phyloP scores from a whole-genome alignment of 176 grass and related monocot genomes.

The Carex kokanica region DNA sequence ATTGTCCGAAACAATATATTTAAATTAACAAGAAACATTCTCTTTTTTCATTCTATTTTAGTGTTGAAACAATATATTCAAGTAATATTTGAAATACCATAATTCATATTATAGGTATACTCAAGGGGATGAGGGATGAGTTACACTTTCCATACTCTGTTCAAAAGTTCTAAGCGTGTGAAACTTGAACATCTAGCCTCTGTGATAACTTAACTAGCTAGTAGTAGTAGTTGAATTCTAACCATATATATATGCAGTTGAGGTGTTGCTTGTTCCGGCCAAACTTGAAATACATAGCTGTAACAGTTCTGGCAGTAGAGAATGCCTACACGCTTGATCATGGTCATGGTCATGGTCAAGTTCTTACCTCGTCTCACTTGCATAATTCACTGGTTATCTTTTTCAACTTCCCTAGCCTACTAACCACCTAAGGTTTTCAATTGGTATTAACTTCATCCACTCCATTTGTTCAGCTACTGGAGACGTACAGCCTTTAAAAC shows the following conservation, averaged over 20 bases:
- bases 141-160: background rate
- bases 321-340: constrained; percentile 26
- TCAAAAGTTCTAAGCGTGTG: constrained; percentile 13
- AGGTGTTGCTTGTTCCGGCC: background rate
- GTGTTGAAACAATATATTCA: too few relatives aligned
- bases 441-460: background rate
- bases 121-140: too few relatives aligned
- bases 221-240: background rate
- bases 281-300: constrained; percentile 8
- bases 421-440: background rate
- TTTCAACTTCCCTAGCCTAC: constrained; percentile 3
- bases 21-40: too few relatives aligned
- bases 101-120: too few relatives aligned
- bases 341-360: background rate
- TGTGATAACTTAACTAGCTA: background rate
- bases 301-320: background rate
- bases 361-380: background rate
- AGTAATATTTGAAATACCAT: too few relatives aligned
- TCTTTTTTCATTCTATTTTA: too few relatives aligned
- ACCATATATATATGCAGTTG: background rate
- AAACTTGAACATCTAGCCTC: constrained; percentile 14
- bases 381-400: background rate
- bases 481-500: too few relatives aligned
- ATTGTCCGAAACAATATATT: too few relatives aligned
- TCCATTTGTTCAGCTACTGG: background rate